Evolutionary conservation across 495 filamentous ascomycete genomes (phyloP).

Genomic region (Tuber indicum): DNA sequence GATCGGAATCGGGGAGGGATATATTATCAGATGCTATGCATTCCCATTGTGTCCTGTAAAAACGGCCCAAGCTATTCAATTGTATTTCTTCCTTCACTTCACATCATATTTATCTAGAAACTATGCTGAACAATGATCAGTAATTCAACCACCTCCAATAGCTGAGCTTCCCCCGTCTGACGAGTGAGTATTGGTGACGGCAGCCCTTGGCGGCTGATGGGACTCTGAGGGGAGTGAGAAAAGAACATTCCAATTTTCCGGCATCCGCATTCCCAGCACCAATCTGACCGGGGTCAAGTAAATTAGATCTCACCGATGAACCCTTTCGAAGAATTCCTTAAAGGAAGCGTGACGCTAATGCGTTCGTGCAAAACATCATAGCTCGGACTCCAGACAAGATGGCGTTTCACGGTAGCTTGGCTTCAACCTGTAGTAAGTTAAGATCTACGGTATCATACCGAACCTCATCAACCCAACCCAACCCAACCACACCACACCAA

Average conservation of each 20-base stretch:
- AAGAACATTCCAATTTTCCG: too few relatives aligned
- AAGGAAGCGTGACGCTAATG: too few relatives aligned
- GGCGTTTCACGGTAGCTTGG: too few relatives aligned
- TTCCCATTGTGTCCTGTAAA: background rate
- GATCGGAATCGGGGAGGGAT: background rate
- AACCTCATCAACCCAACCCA: background rate
- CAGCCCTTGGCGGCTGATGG: background rate
- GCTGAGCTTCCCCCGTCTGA: background rate
- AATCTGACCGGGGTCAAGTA: too few relatives aligned
- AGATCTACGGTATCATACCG: background rate
- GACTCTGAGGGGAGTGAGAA: too few relatives aligned
- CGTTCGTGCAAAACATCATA: too few relatives aligned
- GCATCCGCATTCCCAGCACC: too few relatives aligned
- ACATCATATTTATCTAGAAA: background rate
- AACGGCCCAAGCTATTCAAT: background rate
- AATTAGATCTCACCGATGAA: too few relatives aligned
- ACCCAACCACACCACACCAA: background rate
- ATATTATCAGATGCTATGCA: background rate
- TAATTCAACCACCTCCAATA: background rate
- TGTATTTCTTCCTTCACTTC: background rate
- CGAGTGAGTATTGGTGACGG: slow-evolving; percentile 1
- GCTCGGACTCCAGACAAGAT: too few relatives aligned
- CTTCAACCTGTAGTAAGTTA: too few relatives aligned
- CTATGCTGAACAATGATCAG: background rate
- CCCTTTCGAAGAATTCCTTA: too few relatives aligned